Base-by-base conservation (phyloP, 306 rosid species). In the Acacia confusa region DNA sequence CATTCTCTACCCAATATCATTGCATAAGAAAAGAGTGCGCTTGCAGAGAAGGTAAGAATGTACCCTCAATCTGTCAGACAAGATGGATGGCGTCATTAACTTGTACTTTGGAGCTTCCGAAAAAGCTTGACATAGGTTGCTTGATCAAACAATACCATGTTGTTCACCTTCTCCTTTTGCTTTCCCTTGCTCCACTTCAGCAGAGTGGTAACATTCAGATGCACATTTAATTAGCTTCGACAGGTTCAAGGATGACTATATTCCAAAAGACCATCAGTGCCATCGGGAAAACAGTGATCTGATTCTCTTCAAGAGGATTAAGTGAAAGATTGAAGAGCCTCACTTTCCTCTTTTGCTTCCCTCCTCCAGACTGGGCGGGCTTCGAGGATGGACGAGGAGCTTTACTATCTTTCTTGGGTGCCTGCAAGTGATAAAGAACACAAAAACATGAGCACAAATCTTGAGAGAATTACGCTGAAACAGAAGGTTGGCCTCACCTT, bases 141-240 rank as follows among this genome's bases (percentile, higher is more conserved):
- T 58, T 88, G 81, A 20, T 88, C 91, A 28, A 88, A 88, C 82
- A 86, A 67, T 1, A 88, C 83, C 87, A 83, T 75, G 77, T 83
- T 86, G 86, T 88, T 86, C 65, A 86, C 89, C 82, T 88, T 86
- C 76, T 86, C 89, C 85, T 86, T 86, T 50, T 88, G 89, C 77
- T 88, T 88, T 41, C 89, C 88, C 76, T 88, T 88, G 89, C 91
- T 86, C 89, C 88, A 88, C 76, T 86, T 88, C 86, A 82, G 63
- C 28, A 50, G 1, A 16, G 3, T 12, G 6, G 10, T 12, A 6
- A 32, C 25, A 30, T 25, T 61, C 71, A 60, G 17, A 63, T 16
- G 32, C 69, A 65, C 25, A 28, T 16, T 14, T 32, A 77, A 76
- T 60, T 28, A 76, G 10, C 45, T 4, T 27, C 30, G n/a, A 63